Conservation (phyloP, 257 asterid species). For the Solanum clarkiae region DNA sequence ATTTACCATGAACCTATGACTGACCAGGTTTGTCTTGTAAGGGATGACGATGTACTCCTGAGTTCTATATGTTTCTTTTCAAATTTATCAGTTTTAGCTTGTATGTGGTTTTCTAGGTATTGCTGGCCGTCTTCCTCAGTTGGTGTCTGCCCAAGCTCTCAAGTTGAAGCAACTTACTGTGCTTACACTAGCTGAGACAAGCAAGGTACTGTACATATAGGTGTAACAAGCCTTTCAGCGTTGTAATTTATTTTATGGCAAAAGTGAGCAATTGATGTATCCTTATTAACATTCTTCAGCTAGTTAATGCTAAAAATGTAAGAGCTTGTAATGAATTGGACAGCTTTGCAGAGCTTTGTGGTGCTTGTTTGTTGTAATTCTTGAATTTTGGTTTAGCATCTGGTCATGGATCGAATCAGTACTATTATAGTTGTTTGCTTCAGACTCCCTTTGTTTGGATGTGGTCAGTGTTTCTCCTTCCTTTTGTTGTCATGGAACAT, state of each 20-base stretch:
- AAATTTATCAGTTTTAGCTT: not conserved
- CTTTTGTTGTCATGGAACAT: not conserved
- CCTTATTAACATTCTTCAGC: not conserved
- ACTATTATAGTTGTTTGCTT: not conserved
- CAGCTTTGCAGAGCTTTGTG: not conserved
- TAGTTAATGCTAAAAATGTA: not conserved
- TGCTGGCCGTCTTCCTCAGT: slow-evolving; percentile 49
- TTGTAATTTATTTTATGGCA: not conserved
- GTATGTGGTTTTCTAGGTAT: slow-evolving; percentile 31
- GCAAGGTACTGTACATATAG: slow-evolving; percentile 42
- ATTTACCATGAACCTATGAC: not conserved
- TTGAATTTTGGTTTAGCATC: not conserved
- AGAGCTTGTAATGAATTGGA: not conserved
- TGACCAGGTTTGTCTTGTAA: not conserved
- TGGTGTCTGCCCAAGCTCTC: slow-evolving; percentile 78
- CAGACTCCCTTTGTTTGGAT: not conserved
- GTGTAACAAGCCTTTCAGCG: not conserved
- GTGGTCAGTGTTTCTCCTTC: not conserved
- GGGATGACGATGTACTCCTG: not conserved
- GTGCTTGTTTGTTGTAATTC: not conserved
- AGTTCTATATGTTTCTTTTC: not conserved
- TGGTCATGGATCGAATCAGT: not conserved
- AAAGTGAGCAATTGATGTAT: not conserved
- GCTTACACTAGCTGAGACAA: slow-evolving; percentile 83
- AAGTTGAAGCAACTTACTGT: slow-evolving; percentile 94